Evolutionary conservation across 306 rosid genomes (phyloP), one percentile per base, ranked within the genome.

Genomic region (Prunus campanulata): DNA sequence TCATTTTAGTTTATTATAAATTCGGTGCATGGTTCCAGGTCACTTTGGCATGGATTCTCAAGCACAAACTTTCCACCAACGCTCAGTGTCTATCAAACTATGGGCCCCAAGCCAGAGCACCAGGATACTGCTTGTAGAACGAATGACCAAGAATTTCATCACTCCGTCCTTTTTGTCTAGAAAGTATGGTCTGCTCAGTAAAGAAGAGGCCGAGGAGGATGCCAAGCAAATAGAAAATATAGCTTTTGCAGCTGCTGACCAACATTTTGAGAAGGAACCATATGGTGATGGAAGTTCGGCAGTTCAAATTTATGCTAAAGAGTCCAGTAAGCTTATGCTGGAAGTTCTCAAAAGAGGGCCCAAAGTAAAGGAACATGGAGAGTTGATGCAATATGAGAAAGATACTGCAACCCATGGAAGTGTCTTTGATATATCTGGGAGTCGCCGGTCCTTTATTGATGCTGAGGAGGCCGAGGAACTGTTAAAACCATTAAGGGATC

Each of bases 21-120:
- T 24, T 59, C 18, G 13, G 13, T 11, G 32, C 5, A 3, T 86
- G 74, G 55, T 84, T 82, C 25, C 85, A 89, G 95, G 80, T 71
- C 60, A 61, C 39, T 71, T 74, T 77, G 81, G 24, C 54, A 93
- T 93, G 98, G 98, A 91, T 77, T 86, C 90, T 55, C 6, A 78
- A 2, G 65, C 70, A 7, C 84, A 79, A 76, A 8, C 81, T 8
- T 83, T 85, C 84, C 92, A 84, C 68, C 88, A 74, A 11, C 93
- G 89, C 51, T n/a, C 86, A 5, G 80, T 85, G 66, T 68, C 88
- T 7, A 89, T 93, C 80, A 93, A 91, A 77, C 84, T 93, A 66
- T 93, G 96, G 98, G 96, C 98, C 14, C 93, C 95, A 24, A 91
- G 93, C 83, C 90, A 86, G 90, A 80, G 98, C 79, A 89, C 98